Percentiles rank a stretch among this genome's conserved stretches.
Conservation (phyloP, 139 green algal species). For the Yamagishiella unicocca region DNA sequence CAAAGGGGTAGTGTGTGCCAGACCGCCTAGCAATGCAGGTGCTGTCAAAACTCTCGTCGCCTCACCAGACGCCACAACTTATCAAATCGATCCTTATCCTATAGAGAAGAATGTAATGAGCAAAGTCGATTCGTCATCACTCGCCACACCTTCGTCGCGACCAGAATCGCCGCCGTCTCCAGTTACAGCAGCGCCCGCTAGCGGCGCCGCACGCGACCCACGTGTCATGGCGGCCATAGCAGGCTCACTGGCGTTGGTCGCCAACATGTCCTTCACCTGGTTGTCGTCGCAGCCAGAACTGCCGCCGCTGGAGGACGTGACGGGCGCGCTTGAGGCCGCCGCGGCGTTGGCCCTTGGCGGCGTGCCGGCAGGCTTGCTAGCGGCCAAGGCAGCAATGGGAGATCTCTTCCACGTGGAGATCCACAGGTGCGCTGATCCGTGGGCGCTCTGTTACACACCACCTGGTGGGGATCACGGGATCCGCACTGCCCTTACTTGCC, state of each 20-base stretch:
- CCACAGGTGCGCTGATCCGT: constrained; percentile 58
- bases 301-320: not conserved
- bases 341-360: not conserved
- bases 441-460: too few relatives aligned
- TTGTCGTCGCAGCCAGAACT: constrained; percentile 2
- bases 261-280: not conserved
- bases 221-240: not conserved
- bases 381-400: constrained; percentile 37
- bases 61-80: not conserved
- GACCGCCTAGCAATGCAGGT: too few relatives aligned
- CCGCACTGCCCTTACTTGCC: too few relatives aligned
- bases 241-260: not conserved
- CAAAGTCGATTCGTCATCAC: too few relatives aligned
- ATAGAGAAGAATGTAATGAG: too few relatives aligned
- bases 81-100: too few relatives aligned
- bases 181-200: not conserved
- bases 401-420: constrained; percentile 61
- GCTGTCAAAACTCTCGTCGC: not conserved
- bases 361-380: not conserved
- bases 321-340: not conserved
- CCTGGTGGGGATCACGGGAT: too few relatives aligned
- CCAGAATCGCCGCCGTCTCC: too few relatives aligned
- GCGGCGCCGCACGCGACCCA: not conserved
- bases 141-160: too few relatives aligned
- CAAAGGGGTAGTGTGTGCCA: too few relatives aligned